Percentiles rank a stretch among this genome's conserved stretches.
These are phyloP conservation scores for Rhizophagus sp. DNA, from an alignment of 192 early-diverging fungal species.

Conservation along the genomic window DNA sequence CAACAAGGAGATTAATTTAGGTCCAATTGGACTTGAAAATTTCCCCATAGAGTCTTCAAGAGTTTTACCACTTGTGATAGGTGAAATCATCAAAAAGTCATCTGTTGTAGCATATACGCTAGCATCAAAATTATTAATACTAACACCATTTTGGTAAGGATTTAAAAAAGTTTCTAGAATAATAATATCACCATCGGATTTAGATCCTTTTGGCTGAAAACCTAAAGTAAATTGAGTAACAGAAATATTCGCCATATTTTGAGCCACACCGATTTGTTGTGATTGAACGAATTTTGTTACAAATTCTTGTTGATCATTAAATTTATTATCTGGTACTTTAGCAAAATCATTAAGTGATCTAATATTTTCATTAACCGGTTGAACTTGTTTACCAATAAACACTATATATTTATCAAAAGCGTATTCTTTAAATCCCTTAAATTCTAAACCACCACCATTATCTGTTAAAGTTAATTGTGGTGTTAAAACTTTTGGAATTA, in stretches of 20 bases:
- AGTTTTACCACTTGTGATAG: background rate
- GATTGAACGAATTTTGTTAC: background rate
- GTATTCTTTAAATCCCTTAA: slow-evolving; percentile 29
- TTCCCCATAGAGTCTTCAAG: background rate
- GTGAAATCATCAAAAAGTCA: slow-evolving; percentile 42
- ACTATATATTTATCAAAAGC: slow-evolving; percentile 36
- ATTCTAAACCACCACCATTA: background rate
- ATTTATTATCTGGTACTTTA: background rate
- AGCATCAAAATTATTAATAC: slow-evolving; percentile 41
- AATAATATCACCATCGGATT: background rate
- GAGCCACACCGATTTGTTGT: background rate
- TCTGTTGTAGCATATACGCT: slow-evolving; percentile 18
- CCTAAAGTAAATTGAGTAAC: background rate
- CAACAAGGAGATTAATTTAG: background rate
- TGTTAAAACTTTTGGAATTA: background rate
- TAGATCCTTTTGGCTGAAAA: slow-evolving; percentile 4
- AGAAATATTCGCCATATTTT: background rate
- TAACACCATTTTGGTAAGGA: slow-evolving; percentile 37
- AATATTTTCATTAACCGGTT: background rate
- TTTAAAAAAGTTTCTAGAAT: slow-evolving; percentile 39
- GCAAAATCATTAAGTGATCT: background rate
- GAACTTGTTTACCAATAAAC: background rate
- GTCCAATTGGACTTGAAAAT: background rate
- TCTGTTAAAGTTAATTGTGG: background rate
- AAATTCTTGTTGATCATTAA: background rate